phyloP scores from a whole-genome alignment of 768 basidiomycete genomes.

The Trametes gibbosa region DNA sequence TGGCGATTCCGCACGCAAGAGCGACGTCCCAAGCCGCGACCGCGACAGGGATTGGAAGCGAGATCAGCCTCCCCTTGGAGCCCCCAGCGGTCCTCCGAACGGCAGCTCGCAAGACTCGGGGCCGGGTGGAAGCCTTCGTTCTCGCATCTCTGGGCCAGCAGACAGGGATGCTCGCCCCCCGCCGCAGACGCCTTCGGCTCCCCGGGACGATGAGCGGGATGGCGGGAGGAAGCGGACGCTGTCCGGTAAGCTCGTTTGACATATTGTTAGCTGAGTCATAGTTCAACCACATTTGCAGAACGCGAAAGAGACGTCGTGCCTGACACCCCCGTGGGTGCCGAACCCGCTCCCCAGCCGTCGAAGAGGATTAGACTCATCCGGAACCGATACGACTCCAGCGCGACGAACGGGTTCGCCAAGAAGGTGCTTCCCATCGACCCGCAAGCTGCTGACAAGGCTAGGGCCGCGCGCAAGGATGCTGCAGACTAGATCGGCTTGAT shows the following conservation, averaged over 20 bases:
- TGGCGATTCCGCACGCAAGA: constrained; percentile 38
- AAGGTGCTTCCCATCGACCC: constrained; percentile 64
- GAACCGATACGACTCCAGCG: constrained; percentile 40
- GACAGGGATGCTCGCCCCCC: constrained; percentile 51
- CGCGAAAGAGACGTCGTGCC: constrained; percentile 57
- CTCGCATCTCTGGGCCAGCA: constrained; percentile 45
- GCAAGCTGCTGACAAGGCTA: constrained; percentile 54
- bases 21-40: constrained; percentile 35
- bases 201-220: constrained; percentile 56
- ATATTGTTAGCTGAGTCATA: not conserved
- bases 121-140: constrained; percentile 41
- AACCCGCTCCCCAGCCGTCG: constrained; percentile 41
- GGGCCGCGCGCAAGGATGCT: constrained; percentile 52
- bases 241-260: constrained; percentile 52
- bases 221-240: constrained; percentile 59
- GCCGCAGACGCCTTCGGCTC: constrained; percentile 42
- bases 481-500: constrained; percentile 20
- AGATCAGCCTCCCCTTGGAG: constrained; percentile 15
- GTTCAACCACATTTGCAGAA: constrained; percentile 37
- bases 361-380: constrained; percentile 64
- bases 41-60: constrained; percentile 49
- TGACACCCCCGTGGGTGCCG: constrained; percentile 35
- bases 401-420: constrained; percentile 48
- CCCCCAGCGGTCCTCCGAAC: constrained; percentile 17
- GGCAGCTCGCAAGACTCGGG: constrained; percentile 4